Base-by-base conservation (phyloP, 1,139 yeast species). In the Scheffersomyces illinoinensis region DNA sequence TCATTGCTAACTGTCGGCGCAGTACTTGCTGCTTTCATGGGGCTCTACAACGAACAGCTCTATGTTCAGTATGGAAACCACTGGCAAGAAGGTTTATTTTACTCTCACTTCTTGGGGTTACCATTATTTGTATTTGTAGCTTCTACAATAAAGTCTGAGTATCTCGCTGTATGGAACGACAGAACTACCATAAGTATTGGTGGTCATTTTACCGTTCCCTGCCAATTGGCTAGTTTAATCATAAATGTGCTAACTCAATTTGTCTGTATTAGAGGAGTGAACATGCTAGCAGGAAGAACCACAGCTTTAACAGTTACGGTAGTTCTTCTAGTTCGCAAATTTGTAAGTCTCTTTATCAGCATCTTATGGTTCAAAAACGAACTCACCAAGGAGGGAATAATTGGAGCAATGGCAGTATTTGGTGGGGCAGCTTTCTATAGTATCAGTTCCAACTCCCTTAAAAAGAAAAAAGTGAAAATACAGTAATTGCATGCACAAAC, bases 1-100 rank as follows among this genome's bases (percentile, higher is more conserved):
- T 60, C 68, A 1, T 66, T 86, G 5, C 69, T 87, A 19, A 59
- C 79, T 1, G 50, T 80, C 1, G 82, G 89, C 2, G 82, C 88
- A 7, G 67, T 85, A 3, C 64, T 86, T 21, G 78, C 84, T 18
- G 82, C 90, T 0, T 66, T 86, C 20, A 78, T 85, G 75, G 89
- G 90, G 1, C 76, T 88, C 18, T 79, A 82, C 63, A 80, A 82
- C 51, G 92, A 89, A 66, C 69, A 71, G 55, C 79, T 86, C 2
- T 85, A 78, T 66, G 71, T 70, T 21, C 65, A 64, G 48, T 84
- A 86, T 67, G 90, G 90, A 2, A 78, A 79, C 58, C 83, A 82
- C 56, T 89, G 93, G 93, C 75, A 82, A 58, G 93, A 89, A 64
- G 80, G 84, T 46, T 71, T 89, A 50, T 89, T 89, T 65, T 89